Percentiles rank a stretch among this genome's conserved stretches.
Evolutionary conservation across 2,329 filamentous ascomycete species (phyloP).

Genomic region (Chaetomiaceae sp.): DNA sequence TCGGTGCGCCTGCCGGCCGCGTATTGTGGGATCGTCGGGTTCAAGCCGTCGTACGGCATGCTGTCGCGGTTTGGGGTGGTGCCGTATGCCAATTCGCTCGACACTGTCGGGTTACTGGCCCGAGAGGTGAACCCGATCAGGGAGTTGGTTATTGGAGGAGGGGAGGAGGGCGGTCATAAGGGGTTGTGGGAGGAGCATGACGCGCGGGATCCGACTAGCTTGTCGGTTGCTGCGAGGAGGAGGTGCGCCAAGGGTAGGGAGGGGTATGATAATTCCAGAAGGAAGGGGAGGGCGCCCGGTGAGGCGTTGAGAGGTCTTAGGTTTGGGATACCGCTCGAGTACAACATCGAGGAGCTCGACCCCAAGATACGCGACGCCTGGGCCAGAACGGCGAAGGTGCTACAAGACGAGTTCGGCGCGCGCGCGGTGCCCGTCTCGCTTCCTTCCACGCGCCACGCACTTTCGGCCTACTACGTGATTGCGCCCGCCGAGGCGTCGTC

Average conservation of each 20-base stretch:
- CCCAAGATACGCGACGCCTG: slow-evolving; percentile 66
- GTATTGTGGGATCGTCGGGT: slow-evolving; percentile 77
- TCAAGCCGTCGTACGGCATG: slow-evolving; percentile 88
- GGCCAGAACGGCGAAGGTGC: slow-evolving; percentile 53
- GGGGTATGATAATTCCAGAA: slow-evolving; percentile 22
- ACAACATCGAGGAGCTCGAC: slow-evolving; percentile 80
- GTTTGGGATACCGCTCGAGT: slow-evolving; percentile 65
- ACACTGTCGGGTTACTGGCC: slow-evolving; percentile 79
- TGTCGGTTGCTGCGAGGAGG: slow-evolving; percentile 52
- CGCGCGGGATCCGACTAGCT: slow-evolving; percentile 67
- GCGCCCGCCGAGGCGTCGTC: slow-evolving; percentile 93
- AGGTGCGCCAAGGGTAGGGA: slow-evolving; percentile 37
- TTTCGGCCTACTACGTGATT: slow-evolving; percentile 92
- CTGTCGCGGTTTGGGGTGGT: slow-evolving; percentile 82
- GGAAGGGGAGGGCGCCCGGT: background rate
- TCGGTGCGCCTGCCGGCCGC: slow-evolving; percentile 83
- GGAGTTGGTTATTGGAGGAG: slow-evolving; percentile 43
- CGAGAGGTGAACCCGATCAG: slow-evolving; percentile 48
- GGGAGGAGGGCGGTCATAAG: slow-evolving; percentile 21
- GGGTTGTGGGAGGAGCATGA: slow-evolving; percentile 55
- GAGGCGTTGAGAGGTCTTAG: slow-evolving; percentile 34
- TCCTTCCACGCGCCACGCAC: slow-evolving; percentile 76
- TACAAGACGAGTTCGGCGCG: slow-evolving; percentile 60
- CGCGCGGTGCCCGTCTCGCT: slow-evolving; percentile 72
- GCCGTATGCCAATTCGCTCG: slow-evolving; percentile 87